Evolutionary conservation across 495 filamentous ascomycete species (phyloP), one percentile per base, ranked within the genome.

Genomic region (Aspergillus nidulans): DNA sequence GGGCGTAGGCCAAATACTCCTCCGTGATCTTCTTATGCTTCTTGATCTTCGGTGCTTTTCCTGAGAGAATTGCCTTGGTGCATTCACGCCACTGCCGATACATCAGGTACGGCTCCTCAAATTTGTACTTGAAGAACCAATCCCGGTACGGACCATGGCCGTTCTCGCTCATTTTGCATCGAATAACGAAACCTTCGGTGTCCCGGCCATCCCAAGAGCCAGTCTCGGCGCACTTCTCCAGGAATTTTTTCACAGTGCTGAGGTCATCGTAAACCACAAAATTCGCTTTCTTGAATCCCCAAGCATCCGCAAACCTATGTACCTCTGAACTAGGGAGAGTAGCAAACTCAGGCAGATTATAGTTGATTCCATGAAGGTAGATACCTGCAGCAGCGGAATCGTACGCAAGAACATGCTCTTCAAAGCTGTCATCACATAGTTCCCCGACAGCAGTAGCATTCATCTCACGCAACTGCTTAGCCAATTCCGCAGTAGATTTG

Each of bases 121-220:
- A 98, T 74, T 98, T 98, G 80, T 90, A 98, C 69, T 98, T 98
- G 85, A 97, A 98, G 73, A 98, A 97, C 92, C 92, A 98, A 68
- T 97, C 90, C 16, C 80, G 75, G 71, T 83, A 94, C 0, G 71
- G 59, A 38, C 66, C 69, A 1, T 63, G 63, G 10, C 72, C 73
- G 9, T 66, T 70, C 19, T 79, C 68, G 49, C 77, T 77, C 56
- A 84, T 81, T 65, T 89, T 85, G 73, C 94, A 97, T 50, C 94
- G 86, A 53, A 98, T 88, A 50, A 98, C 94, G 60, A 98, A 98
- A 3, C 94, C 94, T 68, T 98, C 94, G 2, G 96, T 92, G 58
- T 97, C 91, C 49, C 90, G 86, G 8, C 90, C 92, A 57, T 85
- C 85, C 70, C 92, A 96, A 2, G 87, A 82, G 7, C 92, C 92